A percentile compares a stretch with the other conserved stretches of the same genome.
phyloP scores from a whole-genome alignment of 805 yeast species.

The Wickerhamiella bombiphila region DNA sequence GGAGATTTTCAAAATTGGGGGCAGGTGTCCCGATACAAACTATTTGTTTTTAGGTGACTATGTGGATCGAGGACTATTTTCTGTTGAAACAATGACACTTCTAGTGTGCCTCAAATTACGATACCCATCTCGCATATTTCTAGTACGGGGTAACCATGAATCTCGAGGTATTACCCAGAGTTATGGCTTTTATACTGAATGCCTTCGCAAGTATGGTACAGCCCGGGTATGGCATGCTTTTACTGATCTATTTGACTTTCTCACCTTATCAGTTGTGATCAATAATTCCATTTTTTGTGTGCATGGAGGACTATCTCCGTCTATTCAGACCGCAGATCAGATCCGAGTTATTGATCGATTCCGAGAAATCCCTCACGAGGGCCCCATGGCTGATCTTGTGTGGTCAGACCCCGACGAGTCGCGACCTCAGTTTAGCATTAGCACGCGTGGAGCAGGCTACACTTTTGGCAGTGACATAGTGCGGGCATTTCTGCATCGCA shows the following conservation, averaged over 20 bases:
- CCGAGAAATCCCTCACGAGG: slow-evolving; percentile 94
- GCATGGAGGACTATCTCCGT: slow-evolving; percentile 94
- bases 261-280: slow-evolving; percentile 78
- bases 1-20: slow-evolving; percentile 89
- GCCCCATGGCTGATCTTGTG: slow-evolving; percentile 97
- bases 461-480: slow-evolving; percentile 88
- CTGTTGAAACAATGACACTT: slow-evolving; percentile 81
- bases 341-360: slow-evolving; percentile 81
- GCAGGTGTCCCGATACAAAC: slow-evolving; percentile 83
- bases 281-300: slow-evolving; percentile 85
- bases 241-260: slow-evolving; percentile 84
- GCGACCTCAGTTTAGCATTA: slow-evolving; percentile 59
- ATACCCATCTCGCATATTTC: slow-evolving; percentile 68
- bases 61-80: slow-evolving; percentile 88
- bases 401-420: slow-evolving; percentile 98
- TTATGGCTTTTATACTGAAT: slow-evolving; percentile 93
- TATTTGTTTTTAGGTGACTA: slow-evolving; percentile 90
- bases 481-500: slow-evolving; percentile 65
- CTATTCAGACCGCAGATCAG: slow-evolving; percentile 86
- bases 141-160: slow-evolving; percentile 92
- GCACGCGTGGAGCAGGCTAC: slow-evolving; percentile 97
- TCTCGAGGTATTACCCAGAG: slow-evolving; percentile 93
- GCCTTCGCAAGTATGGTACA: slow-evolving; percentile 73
- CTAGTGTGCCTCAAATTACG: slow-evolving; percentile 71
- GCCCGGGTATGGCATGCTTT: slow-evolving; percentile 74